These are phyloP conservation scores for Aspergillus ochraceus DNA, from an alignment of 2,329 filamentous ascomycete species.

Conservation along the genomic window DNA sequence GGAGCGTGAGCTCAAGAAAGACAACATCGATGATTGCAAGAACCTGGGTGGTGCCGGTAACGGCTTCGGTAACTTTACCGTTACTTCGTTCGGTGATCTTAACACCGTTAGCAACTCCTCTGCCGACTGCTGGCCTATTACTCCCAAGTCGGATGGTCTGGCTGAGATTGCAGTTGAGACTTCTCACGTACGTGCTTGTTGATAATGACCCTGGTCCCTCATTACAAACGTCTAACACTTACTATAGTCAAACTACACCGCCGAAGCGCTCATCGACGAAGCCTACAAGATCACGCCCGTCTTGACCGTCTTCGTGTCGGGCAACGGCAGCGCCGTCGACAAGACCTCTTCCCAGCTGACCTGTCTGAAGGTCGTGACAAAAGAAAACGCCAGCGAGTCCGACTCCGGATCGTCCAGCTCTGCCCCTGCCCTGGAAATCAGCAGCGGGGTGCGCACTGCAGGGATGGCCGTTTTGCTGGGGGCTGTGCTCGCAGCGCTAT, in stretches of 20 bases:
- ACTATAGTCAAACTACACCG: conserved; percentile 6
- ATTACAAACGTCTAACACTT: no score
- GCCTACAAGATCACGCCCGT: conserved; percentile 17
- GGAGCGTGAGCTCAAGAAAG: not conserved
- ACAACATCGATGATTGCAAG: conserved; percentile 7
- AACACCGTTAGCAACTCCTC: conserved; percentile 7
- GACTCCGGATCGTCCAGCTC: not conserved
- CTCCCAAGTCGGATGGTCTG: conserved; percentile 11
- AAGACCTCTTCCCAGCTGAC: conserved; percentile 16
- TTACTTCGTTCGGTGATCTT: conserved; percentile 5
- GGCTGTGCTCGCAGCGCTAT: not conserved
- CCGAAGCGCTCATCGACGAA: conserved; percentile 1
- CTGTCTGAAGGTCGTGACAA: conserved; percentile 16
- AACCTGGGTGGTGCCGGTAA: conserved; percentile 1
- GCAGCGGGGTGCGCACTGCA: not conserved
- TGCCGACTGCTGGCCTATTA: conserved; percentile 12
- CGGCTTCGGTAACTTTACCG: conserved; percentile 10
- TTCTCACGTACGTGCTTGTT: not conserved
- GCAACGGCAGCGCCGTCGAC: conserved; percentile 7
- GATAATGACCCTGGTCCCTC: not conserved
- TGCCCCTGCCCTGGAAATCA: not conserved
- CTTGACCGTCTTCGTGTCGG: conserved; percentile 13
- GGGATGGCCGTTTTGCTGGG: not conserved
- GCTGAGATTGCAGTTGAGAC: not conserved
- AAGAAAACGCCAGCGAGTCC: not conserved